Evolutionary conservation across 306 rosid species (phyloP).

Genomic region (Prunus mira): DNA sequence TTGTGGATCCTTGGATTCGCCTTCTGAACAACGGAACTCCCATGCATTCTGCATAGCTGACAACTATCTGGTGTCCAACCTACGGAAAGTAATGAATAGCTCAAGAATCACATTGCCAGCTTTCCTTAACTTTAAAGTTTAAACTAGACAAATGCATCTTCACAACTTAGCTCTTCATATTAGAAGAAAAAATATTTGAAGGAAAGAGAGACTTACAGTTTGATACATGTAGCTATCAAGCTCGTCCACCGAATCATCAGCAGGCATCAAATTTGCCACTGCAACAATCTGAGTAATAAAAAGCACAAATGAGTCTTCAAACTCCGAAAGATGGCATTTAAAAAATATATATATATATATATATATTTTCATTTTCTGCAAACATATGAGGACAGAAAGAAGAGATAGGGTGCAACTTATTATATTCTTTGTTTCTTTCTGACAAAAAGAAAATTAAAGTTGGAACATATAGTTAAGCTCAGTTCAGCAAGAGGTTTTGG

Average conservation of each 20-base stretch:
- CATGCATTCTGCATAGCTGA: constrained; percentile 91
- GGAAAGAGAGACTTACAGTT: constrained; percentile 54
- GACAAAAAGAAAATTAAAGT: background rate
- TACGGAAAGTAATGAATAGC: constrained; percentile 36
- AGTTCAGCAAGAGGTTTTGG: background rate
- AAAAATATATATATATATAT: too few species aligned
- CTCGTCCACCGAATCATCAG: constrained; percentile 88
- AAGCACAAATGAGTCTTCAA: background rate
- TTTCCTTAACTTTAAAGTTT: background rate
- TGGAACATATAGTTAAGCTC: background rate
- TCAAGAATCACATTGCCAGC: background rate
- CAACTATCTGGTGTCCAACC: constrained; percentile 97
- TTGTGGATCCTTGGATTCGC: constrained; percentile 88
- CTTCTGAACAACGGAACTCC: constrained; percentile 91
- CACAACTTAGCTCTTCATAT: background rate
- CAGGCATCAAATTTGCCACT: constrained; percentile 89
- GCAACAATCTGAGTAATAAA: constrained; percentile 66
- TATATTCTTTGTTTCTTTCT: background rate
- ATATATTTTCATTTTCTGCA: background rate
- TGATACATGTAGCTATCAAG: constrained; percentile 96
- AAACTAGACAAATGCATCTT: background rate
- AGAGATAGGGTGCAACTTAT: too few species aligned
- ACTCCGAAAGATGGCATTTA: background rate
- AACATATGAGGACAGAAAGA: too few species aligned
- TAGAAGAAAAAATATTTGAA: background rate